Evolutionary conservation across 257 asterid genomes (phyloP).

Genomic region (Avicennia marina): DNA sequence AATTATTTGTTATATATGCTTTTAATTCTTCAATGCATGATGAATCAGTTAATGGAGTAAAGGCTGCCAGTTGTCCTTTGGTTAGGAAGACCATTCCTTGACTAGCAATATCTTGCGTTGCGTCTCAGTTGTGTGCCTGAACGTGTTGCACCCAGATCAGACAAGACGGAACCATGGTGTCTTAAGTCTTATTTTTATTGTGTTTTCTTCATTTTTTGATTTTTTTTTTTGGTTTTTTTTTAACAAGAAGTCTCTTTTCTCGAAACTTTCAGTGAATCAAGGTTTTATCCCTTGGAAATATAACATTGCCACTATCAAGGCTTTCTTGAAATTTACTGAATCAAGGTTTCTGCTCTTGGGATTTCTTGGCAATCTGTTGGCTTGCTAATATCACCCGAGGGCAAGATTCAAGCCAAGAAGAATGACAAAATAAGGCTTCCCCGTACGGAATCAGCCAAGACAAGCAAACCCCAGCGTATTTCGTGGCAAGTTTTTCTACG

Average conservation of each 20-base stretch:
- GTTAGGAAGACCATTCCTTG: no score
- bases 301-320: no score
- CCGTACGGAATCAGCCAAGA: constrained; percentile 1
- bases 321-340: not conserved
- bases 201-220: no score
- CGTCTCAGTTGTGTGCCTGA: not conserved
- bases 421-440: not conserved
- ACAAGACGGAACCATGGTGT: no score
- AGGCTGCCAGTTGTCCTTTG: no score
- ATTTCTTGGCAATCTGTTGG: not conserved
- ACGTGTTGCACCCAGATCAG: not conserved
- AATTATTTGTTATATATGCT: no score
- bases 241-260: not conserved
- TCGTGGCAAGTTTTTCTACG: not conserved
- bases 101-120: no score
- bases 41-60: not conserved
- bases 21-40: not conserved
- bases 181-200: no score
- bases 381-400: not conserved
- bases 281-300: no score
- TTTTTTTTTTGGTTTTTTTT: not conserved
- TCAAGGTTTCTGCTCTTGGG: not conserved
- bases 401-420: not conserved
- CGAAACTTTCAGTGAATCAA: not conserved
- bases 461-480: constrained; percentile 3